Evolutionary conservation across 192 early-diverging fungal species (phyloP), one percentile per base, ranked within the genome.

Genomic region (Umbelopsis vinacea): DNA sequence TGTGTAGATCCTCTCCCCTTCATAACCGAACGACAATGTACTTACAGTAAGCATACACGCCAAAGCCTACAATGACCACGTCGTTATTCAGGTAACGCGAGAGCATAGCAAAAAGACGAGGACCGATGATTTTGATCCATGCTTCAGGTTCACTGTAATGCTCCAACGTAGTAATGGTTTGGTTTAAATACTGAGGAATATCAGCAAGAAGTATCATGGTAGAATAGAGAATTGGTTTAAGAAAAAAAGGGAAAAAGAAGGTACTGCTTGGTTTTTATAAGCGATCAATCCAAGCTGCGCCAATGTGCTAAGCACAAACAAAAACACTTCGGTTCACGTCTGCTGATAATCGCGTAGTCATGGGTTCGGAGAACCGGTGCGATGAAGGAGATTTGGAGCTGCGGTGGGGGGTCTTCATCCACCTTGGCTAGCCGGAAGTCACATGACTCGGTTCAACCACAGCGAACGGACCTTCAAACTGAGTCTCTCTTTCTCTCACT

Each of bases 21-120:
- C n/a, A 24, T 5, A 43, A 17, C 29, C 3, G 21, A 23, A 69
- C 17, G 4, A 5, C 10, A 29, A 8, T 6, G 23, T 14, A 66
- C 74, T 75, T 75, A 75, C 74, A 69, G 47, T 47, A 60, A 38
- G 63, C 11, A 52, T 75, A 75, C 7, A 67, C 55, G 37, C 70
- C 63, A 29, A 75, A 37, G 66, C 74, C 74, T n/a, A 66, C 40
- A 46, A 67, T 52, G 6, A 75, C 55, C 24, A 71, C 74, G 53
- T 75, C 74, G 40, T 50, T 75, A 24, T 55, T 60, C 48, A 75
- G 33, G 7, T 75, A 75, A 1, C 60, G 55, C 3, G 63, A 71
- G 14, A 70, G 45, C 9, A 75, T 22, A 12, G 50, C 47, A 21
- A 70, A 52, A 7, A 53, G 26, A 11, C 74, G 54, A 21, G 69